Base-by-base conservation (phyloP, 1,139 yeast genomes). In the Pneumocystis sp. region DNA sequence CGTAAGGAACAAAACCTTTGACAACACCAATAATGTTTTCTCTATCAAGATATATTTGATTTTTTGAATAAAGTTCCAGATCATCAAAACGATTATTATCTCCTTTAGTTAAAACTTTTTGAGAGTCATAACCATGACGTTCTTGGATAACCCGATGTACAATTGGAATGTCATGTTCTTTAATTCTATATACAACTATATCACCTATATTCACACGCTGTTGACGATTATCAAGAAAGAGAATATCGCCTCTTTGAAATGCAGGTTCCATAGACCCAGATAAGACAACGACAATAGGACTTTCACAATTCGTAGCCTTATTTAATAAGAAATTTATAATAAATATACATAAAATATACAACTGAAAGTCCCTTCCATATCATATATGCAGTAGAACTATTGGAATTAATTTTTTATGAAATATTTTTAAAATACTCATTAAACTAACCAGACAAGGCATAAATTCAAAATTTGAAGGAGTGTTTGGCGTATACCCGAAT, bases 251-350 rank as follows among this genome's bases (percentile, higher is more conserved):
- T 76, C 98, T 83, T 76, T 93, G 97, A 80, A 95, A 95, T 0
- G 98, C 98, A 0, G 99, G 99, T 74, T 95, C 98, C 99, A 93
- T 93, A 1, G 97, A 93, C 5, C 98, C 99, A 1, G 97, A 89
- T 63, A 93, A 82, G 15, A 93, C 99, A 56, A 93, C 98, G 57
- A 95, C 98, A 59, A 93, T 85, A 21, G 99, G 99, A 1, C 97
- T 89, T 69, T 89, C 87, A 0, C 96, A 85, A 76, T 89, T 85
- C 35, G 96, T 81, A 1, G 86, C 79, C 4, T 93, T 80, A 59
- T 42, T 42, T 31, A 31, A 31, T 50, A 25, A 50, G 34, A 10
- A 50, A 50, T 50, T 10, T 25, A 25, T 4, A 25, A 12, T 19
- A 25, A 10, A 50, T 10, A 25, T 3, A 12, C 31, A 25, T 15